A percentile compares a stretch with the other conserved stretches of the same genome.
These are phyloP conservation scores for Citrullus amarus DNA, from an alignment of 306 rosid genomes.

Conservation along the genomic window DNA sequence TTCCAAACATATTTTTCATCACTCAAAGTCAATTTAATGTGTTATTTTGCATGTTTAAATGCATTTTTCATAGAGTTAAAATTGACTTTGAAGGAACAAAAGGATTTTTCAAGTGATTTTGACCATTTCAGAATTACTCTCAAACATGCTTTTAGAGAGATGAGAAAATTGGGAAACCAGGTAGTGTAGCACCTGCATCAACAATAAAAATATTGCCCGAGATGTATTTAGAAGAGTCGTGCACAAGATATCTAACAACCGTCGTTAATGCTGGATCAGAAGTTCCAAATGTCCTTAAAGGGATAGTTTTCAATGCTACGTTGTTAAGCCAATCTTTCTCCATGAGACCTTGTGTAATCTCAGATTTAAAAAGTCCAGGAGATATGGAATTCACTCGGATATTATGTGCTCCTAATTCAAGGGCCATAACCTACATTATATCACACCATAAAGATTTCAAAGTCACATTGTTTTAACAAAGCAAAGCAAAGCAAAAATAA, in stretches of 20 bases:
- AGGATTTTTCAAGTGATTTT: no score
- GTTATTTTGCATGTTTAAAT: no score
- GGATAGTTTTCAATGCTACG: conserved; percentile 42
- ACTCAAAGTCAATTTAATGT: no score
- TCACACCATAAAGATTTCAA: background rate
- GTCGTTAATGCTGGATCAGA: conserved; percentile 69
- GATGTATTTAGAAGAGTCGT: conserved; percentile 57
- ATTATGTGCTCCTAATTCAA: conserved; percentile 55
- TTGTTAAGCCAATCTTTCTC: conserved; percentile 48
- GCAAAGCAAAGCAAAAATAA: no score
- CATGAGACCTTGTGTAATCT: conserved; percentile 19
- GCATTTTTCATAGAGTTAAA: no score
- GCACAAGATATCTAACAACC: conserved; percentile 49
- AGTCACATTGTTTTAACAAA: background rate
- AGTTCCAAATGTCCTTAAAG: conserved; percentile 38
- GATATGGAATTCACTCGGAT: conserved; percentile 70
- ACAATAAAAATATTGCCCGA: conserved; percentile 52
- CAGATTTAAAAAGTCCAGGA: conserved; percentile 47
- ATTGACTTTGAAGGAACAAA: no score
- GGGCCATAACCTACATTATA: conserved; percentile 47
- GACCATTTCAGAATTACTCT: no score
- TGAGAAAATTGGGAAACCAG: conserved; percentile 63
- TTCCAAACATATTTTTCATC: no score
- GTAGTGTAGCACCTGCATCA: conserved; percentile 51
- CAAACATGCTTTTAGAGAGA: no score